Evolutionary conservation across 495 filamentous ascomycete species (phyloP).

Genomic region (Aspergillus haitiensis): DNA sequence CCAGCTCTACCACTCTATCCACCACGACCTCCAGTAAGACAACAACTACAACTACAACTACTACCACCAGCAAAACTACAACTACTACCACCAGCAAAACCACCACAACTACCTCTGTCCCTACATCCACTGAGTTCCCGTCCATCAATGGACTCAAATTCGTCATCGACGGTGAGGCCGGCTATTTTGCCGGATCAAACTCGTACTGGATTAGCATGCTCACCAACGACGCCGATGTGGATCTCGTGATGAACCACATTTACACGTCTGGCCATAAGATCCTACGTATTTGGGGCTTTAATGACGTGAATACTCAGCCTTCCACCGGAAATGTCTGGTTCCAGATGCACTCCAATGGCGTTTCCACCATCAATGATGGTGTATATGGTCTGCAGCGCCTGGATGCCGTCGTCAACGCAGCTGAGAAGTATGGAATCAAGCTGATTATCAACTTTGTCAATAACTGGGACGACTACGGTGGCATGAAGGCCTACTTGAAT

Average conservation of each 20-base stretch:
- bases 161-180: conserved; percentile 60
- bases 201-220: conserved; percentile 75
- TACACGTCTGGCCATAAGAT: conserved; percentile 62
- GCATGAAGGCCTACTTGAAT: conserved; percentile 62
- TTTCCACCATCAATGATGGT: conserved; percentile 66
- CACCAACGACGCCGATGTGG: conserved; percentile 60
- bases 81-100: conserved; percentile 1
- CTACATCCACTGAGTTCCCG: conserved; percentile 12
- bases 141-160: conserved; percentile 36
- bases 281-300: conserved; percentile 73
- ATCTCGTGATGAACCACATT: conserved; percentile 53
- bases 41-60: conserved; percentile 18
- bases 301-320: conserved; percentile 56
- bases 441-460: conserved; percentile 61
- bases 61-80: conserved; percentile 12
- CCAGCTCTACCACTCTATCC: conserved; percentile 9
- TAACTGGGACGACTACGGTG: conserved; percentile 65
- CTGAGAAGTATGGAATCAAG: conserved; percentile 57
- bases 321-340: conserved; percentile 55
- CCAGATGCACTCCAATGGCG: conserved; percentile 55
- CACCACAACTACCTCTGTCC: conserved; percentile 5
- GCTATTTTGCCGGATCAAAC: conserved; percentile 70
- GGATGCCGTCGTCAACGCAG: conserved; percentile 63
- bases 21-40: conserved; percentile 19
- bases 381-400: conserved; percentile 64